A percentile compares a stretch with the other conserved stretches of the same genome.
These are phyloP conservation scores for Rhododendron vialii DNA, from an alignment of 148 eudicot species.

Conservation along the genomic window DNA sequence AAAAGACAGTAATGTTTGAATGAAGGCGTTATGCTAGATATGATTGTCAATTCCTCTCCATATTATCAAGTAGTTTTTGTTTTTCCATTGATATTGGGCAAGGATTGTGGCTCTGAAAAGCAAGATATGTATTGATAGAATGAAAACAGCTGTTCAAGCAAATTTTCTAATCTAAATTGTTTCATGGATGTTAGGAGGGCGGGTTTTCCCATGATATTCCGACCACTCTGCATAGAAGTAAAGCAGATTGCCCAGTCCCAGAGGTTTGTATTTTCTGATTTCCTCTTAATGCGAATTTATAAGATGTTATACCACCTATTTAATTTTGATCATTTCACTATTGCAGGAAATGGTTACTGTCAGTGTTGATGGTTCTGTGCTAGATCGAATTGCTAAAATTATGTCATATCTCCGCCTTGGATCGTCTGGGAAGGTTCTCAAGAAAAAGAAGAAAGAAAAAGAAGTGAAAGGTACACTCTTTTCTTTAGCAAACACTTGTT, in stretches of 20 bases:
- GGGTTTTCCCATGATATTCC: conserved; percentile 93
- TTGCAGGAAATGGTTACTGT: conserved; percentile 96
- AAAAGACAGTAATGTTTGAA: neutral
- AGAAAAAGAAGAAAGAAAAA: conserved; percentile 91
- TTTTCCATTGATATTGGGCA: neutral
- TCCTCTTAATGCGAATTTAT: neutral
- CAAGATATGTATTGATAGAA: neutral
- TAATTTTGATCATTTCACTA: conserved; percentile 11
- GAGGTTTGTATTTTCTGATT: conserved; percentile 48
- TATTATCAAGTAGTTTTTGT: conserved; percentile 1
- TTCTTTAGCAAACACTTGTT: neutral
- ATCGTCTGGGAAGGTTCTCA: conserved; percentile 95
- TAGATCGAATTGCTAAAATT: conserved; percentile 91
- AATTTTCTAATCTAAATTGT: neutral
- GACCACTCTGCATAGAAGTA: conserved; percentile 92
- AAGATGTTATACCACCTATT: neutral
- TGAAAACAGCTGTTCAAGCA: neutral
- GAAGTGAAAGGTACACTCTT: conserved; percentile 63
- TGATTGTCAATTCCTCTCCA: neutral
- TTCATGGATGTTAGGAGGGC: conserved; percentile 57
- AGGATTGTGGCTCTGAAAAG: neutral
- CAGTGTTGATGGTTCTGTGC: conserved; percentile 93
- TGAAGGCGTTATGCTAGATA: neutral
- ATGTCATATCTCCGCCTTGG: conserved; percentile 98
- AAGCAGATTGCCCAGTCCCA: conserved; percentile 95